Base-by-base conservation (phyloP, 225 moss, liverwort and hornwort species). In the Straminergon stramineum region DNA sequence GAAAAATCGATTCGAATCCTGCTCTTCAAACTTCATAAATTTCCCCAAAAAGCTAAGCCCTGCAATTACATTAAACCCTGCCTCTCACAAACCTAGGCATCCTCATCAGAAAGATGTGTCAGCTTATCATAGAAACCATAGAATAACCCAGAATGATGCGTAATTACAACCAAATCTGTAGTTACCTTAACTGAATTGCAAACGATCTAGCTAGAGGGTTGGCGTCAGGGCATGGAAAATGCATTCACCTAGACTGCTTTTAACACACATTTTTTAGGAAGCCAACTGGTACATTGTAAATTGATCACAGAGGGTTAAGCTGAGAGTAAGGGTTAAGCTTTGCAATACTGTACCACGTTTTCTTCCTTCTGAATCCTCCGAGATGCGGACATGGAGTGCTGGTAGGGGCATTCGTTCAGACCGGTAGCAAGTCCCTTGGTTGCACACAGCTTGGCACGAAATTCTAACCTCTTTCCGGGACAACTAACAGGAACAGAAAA, bases 371-470 rank as follows among this genome's bases (percentile, higher is more conserved):
- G 28, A 28, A 68, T 41, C 63, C 24, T 88, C 62, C 55, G 13
- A 52, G 71, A 62, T 27, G 65, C 74, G 79, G 84, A 62, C 55
- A 79, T 66, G 66, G 84, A 67, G 48, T 69, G 73, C 88, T 85
- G 88, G 91, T 89, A 91, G 87, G 87, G 84, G 87, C 89, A 87
- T 82, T 89, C 91, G 43, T 81, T 82, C 81, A 82, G 31, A 32
- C 64, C 26, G 86, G 89, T 89, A 81, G 63, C 89, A 63, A 71
- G 85, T 64, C 75, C 91, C 94, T 94, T 92, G 94, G 94, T 94
- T 94, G 94, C 94, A 93, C 94, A 94, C 94, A 94, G 94, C 94
- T 94, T 94, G 94, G 94, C 94, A 94, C 94, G 93, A 94, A 94
- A 86, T 35, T 93, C 91, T 88, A 37, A 26, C 27, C 69, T 39